A percentile compares a stretch with the other conserved stretches of the same genome.
phyloP scores from a whole-genome alignment of 1,284 basidiomycete genomes.

The Trichosporon ovoides region DNA sequence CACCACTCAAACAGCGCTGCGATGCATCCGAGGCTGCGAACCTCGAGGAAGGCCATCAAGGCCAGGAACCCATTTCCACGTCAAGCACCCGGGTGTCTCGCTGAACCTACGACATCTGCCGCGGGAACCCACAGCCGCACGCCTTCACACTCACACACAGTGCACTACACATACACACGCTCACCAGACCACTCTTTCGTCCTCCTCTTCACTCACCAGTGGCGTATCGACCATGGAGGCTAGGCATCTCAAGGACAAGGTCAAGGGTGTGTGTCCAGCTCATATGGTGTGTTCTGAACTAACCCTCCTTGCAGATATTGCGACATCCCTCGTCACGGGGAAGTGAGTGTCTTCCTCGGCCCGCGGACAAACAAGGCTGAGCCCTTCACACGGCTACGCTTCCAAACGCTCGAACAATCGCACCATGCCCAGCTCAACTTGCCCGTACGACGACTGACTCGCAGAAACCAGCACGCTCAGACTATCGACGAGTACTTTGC shows the following conservation, averaged over 20 bases:
- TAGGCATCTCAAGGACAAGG: background rate
- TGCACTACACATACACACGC: background rate
- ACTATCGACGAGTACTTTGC: slow-evolving; percentile 38
- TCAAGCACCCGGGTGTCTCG: no score
- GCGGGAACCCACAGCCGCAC: no score
- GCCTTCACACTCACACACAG: background rate
- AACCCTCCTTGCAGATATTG: background rate
- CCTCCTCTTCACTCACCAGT: background rate
- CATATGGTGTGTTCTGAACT: background rate
- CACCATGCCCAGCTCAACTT: no score
- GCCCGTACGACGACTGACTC: background rate
- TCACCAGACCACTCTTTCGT: background rate
- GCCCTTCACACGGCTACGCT: no score
- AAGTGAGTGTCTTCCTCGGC: slow-evolving; percentile 7
- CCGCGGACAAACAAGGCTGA: no score
- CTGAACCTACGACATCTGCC: no score
- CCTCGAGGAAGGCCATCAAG: no score
- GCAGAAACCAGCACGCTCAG: slow-evolving; percentile 28
- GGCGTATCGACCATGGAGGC: background rate
- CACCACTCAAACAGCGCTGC: no score
- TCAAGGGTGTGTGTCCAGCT: background rate
- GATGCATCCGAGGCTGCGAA: no score
- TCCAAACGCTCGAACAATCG: no score
- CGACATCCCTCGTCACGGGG: background rate
- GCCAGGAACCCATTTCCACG: no score